A percentile compares a stretch with the other conserved stretches of the same genome.
Conservation (phyloP, 1,139 yeast species). For the Protomyces arabidopsidicola region DNA sequence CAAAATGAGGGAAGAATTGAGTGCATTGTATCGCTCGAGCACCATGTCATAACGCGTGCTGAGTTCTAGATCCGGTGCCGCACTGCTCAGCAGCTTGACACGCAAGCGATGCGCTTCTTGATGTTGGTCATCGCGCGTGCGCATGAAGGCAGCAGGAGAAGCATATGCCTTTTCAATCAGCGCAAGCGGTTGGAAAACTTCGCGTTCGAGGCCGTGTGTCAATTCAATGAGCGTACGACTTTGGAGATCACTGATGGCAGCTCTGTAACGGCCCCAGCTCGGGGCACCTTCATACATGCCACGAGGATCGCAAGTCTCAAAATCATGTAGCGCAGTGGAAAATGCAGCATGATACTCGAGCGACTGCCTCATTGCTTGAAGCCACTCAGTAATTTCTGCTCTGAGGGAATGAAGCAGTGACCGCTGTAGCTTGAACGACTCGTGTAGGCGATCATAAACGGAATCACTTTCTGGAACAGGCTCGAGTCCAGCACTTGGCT, state of each 20-base stretch:
- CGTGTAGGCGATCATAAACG: slow-evolving; percentile 7
- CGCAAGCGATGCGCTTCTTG: slow-evolving; percentile 2
- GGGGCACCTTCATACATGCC: neutral
- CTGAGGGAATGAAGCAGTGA: slow-evolving; percentile 1
- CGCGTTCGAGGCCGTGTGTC: slow-evolving; percentile 14
- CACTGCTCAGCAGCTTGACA: neutral
- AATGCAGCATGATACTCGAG: slow-evolving; percentile 11
- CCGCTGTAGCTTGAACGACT: slow-evolving; percentile 6
- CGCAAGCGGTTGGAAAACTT: slow-evolving; percentile 18
- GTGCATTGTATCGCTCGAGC: neutral
- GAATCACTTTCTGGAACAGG: slow-evolving; percentile 1
- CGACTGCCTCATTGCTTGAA: slow-evolving; percentile 11
- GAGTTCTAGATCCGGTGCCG: neutral
- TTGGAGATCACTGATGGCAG: slow-evolving; percentile 13
- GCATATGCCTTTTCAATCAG: neutral
- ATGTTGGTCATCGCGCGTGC: neutral
- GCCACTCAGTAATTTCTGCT: slow-evolving; percentile 21
- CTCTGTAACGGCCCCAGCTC: slow-evolving; percentile 1
- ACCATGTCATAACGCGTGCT: neutral
- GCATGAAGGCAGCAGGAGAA: slow-evolving; percentile 1
- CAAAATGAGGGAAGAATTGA: slow-evolving; percentile 3
- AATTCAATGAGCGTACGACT: slow-evolving; percentile 15
- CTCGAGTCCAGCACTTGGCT: slow-evolving; percentile 10
- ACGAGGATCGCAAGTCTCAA: neutral
- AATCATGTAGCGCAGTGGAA: slow-evolving; percentile 1